Percentiles rank a stretch among this genome's conserved stretches.
Evolutionary conservation across 352 stramenopile species (phyloP).

Genomic region (Proteromonas lacertae): DNA sequence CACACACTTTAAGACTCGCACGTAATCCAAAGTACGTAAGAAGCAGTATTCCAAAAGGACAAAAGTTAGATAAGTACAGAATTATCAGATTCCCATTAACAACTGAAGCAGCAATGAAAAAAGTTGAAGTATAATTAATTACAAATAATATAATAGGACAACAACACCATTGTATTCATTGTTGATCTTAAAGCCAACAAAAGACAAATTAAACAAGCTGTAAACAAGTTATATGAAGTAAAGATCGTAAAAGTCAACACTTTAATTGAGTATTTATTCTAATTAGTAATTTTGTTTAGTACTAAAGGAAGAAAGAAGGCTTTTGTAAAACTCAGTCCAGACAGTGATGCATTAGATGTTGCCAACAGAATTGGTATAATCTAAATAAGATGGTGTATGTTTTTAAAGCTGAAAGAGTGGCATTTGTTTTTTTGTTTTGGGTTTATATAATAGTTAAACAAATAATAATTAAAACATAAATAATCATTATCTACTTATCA

Average conservation of each 20-base stretch:
- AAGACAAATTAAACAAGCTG: conserved; percentile 96
- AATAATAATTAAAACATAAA: too few relatives aligned
- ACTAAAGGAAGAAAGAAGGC: conserved; percentile 98
- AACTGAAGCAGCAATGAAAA: conserved; percentile 99
- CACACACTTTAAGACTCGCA: conserved; percentile 71
- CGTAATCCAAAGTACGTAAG: conserved; percentile 73
- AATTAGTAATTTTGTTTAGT: conserved; percentile 15
- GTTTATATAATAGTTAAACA: too few relatives aligned
- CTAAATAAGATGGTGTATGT: conserved; percentile 28
- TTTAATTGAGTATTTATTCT: conserved; percentile 64
- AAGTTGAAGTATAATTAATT: too few relatives aligned
- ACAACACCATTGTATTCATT: conserved; percentile 99
- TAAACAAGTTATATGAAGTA: conserved; percentile 98
- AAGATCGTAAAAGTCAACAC: conserved; percentile 97
- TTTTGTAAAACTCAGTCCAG: conserved; percentile 85
- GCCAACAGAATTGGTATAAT: conserved; percentile 99
- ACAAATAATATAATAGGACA: conserved; percentile 27
- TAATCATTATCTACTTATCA: too few relatives aligned
- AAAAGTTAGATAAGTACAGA: conserved; percentile 84
- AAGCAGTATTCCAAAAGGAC: conserved; percentile 36
- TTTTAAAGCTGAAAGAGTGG: not conserved
- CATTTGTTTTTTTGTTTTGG: not conserved
- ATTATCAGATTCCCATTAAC: conserved; percentile 98
- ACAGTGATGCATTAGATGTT: conserved; percentile 98
- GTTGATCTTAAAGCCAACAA: conserved; percentile 98